A percentile compares a stretch with the other conserved stretches of the same genome.
Evolutionary conservation across 495 filamentous ascomycete genomes (phyloP).

Genomic region (Cercophora sp.): DNA sequence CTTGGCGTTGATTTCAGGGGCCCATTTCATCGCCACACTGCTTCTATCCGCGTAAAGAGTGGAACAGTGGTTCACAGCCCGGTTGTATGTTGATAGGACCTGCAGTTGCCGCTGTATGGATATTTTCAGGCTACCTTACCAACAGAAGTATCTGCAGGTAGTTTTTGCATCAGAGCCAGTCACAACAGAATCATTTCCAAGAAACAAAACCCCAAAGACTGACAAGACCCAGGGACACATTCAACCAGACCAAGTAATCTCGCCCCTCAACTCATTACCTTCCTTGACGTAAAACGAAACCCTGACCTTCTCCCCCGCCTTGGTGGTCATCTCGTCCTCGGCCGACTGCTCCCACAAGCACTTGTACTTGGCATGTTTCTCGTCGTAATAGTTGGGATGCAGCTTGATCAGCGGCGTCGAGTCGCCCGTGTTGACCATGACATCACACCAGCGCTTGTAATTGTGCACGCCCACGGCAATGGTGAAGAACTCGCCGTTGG

Average conservation of each 20-base stretch:
- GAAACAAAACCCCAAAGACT: too few relatives aligned
- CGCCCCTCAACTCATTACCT: slow-evolving; percentile 11
- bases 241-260: background rate
- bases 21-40: too few relatives aligned
- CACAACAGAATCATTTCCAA: too few relatives aligned
- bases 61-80: too few relatives aligned
- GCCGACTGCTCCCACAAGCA: slow-evolving; percentile 8
- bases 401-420: background rate
- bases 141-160: too few relatives aligned
- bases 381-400: slow-evolving; percentile 10
- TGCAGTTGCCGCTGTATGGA: too few relatives aligned
- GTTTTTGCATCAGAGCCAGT: too few relatives aligned
- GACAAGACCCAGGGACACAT: too few relatives aligned
- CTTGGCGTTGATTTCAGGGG: too few relatives aligned
- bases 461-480: slow-evolving; percentile 11
- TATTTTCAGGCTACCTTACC: too few relatives aligned
- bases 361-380: slow-evolving; percentile 12
- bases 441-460: slow-evolving; percentile 15
- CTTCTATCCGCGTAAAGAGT: too few relatives aligned
- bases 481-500: slow-evolving; percentile 8
- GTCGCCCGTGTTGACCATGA: background rate
- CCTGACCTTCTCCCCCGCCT: background rate
- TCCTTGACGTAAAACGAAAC: slow-evolving; percentile 6
- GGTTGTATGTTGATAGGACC: too few relatives aligned
- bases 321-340: background rate